Evolutionary conservation across 352 stramenopile species (phyloP).

Genomic region (Pythium catenulatum): DNA sequence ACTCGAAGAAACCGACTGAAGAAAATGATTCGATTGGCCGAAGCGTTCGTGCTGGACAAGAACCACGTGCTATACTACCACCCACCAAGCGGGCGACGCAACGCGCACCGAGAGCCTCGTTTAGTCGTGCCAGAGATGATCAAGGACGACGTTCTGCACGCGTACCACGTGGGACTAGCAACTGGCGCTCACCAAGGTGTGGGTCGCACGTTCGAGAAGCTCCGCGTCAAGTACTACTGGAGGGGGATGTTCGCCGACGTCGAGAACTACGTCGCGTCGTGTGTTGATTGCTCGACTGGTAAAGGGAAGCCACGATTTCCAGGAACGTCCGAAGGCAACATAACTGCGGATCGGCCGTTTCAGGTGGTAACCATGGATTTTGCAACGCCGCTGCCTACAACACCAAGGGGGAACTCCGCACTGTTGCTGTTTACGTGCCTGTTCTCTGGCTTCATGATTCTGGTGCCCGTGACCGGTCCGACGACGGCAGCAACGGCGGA

Average conservation of each 20-base stretch:
- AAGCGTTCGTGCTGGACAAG: background rate
- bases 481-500: conserved; percentile 42
- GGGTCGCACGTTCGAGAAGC: background rate
- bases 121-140: conserved; percentile 5
- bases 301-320: conserved; percentile 36
- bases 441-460: conserved; percentile 18
- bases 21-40: background rate
- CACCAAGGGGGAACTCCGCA: background rate
- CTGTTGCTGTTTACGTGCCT: conserved; percentile 6
- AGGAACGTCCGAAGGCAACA: conserved; percentile 2
- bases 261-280: background rate
- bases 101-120: background rate
- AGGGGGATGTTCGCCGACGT: background rate
- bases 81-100: background rate
- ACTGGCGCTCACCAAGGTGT: conserved; percentile 24
- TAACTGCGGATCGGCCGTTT: background rate
- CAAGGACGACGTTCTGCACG: background rate
- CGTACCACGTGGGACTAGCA: conserved; percentile 2
- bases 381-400: background rate
- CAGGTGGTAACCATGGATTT: conserved; percentile 24
- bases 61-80: conserved; percentile 4
- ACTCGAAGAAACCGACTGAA: background rate
- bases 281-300: background rate
- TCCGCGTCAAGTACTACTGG: conserved; percentile 10
- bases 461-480: background rate